A percentile compares a stretch with the other conserved stretches of the same genome.
These are phyloP conservation scores for Sanghuangporus weigelae DNA, from an alignment of 1,284 basidiomycete genomes.

Conservation along the genomic window DNA sequence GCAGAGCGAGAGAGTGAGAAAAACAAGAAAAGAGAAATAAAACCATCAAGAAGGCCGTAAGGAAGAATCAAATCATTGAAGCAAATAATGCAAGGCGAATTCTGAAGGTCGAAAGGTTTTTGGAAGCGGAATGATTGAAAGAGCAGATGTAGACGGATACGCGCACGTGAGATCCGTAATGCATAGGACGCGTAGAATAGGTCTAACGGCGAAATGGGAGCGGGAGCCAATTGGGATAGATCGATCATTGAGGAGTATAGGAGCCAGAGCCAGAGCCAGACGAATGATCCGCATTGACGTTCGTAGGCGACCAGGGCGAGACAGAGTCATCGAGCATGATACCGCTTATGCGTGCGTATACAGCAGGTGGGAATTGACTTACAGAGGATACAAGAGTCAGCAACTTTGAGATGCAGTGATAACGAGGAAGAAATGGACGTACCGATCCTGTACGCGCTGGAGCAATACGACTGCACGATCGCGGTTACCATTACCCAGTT, in stretches of 20 bases:
- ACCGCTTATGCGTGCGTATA: slow-evolving; percentile 59
- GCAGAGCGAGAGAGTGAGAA: neutral
- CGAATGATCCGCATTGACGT: neutral
- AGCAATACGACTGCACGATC: slow-evolving; percentile 70
- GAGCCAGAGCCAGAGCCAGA: neutral
- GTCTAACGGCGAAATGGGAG: neutral
- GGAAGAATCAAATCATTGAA: neutral
- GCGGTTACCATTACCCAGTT: slow-evolving; percentile 75
- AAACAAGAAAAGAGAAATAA: neutral
- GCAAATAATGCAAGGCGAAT: neutral
- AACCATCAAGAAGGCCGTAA: neutral
- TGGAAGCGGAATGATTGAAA: neutral
- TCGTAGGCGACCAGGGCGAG: slow-evolving; percentile 13
- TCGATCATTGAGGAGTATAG: neutral
- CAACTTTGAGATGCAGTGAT: neutral
- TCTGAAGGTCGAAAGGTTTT: neutral
- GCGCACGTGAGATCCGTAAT: neutral
- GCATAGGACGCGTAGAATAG: neutral
- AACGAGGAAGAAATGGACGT: slow-evolving; percentile 23
- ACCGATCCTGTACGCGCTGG: slow-evolving; percentile 73
- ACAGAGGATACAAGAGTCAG: neutral
- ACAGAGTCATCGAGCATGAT: slow-evolving; percentile 49
- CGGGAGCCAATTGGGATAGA: neutral
- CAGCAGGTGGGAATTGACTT: slow-evolving; percentile 71
- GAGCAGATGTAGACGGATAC: neutral